Evolutionary conservation across 2,329 filamentous ascomycete genomes (phyloP).

Genomic region (Gliomastix tumulicola): DNA sequence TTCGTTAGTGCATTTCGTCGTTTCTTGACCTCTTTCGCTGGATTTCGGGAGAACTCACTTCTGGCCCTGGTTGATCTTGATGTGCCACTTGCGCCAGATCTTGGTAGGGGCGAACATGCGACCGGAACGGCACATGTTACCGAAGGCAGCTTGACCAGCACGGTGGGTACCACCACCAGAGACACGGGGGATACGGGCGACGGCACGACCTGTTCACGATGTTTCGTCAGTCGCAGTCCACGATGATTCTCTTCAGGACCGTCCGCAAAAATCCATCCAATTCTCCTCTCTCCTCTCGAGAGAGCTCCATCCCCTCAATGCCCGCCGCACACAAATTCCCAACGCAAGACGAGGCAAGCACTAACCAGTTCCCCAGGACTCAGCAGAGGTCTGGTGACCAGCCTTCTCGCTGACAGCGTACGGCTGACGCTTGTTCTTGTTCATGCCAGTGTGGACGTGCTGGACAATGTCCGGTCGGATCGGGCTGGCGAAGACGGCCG

Average conservation of each 20-base stretch:
- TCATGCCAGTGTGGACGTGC: conserved; percentile 97
- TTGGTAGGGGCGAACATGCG: conserved; percentile 99
- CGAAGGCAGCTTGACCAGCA: conserved; percentile 98
- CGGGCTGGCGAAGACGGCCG: conserved; percentile 92
- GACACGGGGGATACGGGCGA: conserved; percentile 99
- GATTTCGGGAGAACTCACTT: conserved; percentile 54
- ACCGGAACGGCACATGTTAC: conserved; percentile 99
- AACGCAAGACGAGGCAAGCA: conserved; percentile 19
- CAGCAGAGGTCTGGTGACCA: conserved; percentile 98
- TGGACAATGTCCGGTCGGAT: conserved; percentile 99
- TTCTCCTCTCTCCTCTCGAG: no score
- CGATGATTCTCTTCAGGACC: no score
- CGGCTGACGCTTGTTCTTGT: conserved; percentile 99
- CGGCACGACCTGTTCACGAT: conserved; percentile 72
- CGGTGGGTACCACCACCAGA: conserved; percentile 99
- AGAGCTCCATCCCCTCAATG: no score
- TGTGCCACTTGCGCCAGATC: conserved; percentile 99
- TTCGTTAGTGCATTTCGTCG: conserved; percentile 13
- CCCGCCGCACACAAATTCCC: no score
- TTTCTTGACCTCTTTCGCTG: background rate
- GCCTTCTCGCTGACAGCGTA: conserved; percentile 99
- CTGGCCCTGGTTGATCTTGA: conserved; percentile 99
- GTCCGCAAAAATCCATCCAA: no score
- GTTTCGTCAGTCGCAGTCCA: background rate
- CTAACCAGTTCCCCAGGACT: conserved; percentile 99